Conservation (phyloP, 148 eudicot genomes). For the Arctostaphylos glauca region DNA sequence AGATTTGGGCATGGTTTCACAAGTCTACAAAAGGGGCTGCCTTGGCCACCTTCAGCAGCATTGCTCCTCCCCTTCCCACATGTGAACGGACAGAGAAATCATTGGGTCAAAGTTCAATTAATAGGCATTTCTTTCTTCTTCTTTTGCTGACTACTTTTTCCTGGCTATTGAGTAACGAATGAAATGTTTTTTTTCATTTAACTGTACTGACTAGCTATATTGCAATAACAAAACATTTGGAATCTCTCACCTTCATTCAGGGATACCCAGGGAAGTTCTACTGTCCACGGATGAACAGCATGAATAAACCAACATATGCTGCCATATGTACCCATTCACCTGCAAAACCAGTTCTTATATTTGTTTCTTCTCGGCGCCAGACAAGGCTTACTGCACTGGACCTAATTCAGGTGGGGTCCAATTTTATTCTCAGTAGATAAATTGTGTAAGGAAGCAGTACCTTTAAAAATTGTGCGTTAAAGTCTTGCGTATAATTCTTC, state of each 20-base stretch:
- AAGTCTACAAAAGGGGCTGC: too few species aligned
- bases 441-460: neutral
- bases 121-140: neutral
- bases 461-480: neutral
- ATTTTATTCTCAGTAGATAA: neutral
- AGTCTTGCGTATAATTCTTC: conserved; percentile 14
- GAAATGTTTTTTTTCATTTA: neutral
- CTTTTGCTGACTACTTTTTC: neutral
- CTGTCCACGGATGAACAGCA: conserved; percentile 99
- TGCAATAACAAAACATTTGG: neutral
- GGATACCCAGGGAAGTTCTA: conserved; percentile 99
- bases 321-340: conserved; percentile 96
- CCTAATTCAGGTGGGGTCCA: conserved; percentile 74
- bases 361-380: conserved; percentile 97
- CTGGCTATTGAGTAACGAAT: neutral
- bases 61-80: too few species aligned
- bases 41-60: too few species aligned
- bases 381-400: conserved; percentile 98
- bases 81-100: neutral
- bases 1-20: too few species aligned
- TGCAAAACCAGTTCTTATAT: conserved; percentile 92
- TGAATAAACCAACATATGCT: conserved; percentile 98
- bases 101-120: neutral
- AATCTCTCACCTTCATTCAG: conserved; percentile 33
- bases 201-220: neutral